A percentile compares a stretch with the other conserved stretches of the same genome.
Conservation (phyloP, 805 yeast genomes). For the Saturnispora quitensis region DNA sequence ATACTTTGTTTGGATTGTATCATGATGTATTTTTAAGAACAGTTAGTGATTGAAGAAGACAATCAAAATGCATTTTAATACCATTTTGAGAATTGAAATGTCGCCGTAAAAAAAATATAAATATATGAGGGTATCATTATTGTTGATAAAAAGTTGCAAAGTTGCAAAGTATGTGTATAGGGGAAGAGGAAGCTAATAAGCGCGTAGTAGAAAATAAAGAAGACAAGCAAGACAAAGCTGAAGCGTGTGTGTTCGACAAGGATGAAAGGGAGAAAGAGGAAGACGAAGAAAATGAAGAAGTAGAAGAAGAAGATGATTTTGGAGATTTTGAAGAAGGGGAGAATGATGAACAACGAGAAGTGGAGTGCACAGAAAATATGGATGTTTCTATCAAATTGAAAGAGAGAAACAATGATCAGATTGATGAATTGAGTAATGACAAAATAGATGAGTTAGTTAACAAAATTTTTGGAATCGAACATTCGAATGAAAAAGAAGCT, state of each 20-base stretch:
- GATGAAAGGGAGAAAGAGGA: neutral
- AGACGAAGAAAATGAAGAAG: neutral
- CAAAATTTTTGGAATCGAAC: conserved; percentile 7
- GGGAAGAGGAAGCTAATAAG: neutral
- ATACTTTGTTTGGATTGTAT: neutral
- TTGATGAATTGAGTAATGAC: conserved; percentile 2
- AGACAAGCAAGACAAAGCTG: neutral
- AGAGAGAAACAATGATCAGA: conserved; percentile 2
- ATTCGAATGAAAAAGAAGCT: neutral
- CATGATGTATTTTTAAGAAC: neutral
- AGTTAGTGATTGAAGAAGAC: neutral
- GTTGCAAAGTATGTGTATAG: neutral
- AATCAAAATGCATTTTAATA: neutral
- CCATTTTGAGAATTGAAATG: neutral
- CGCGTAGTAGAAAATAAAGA: neutral
- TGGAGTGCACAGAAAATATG: neutral
- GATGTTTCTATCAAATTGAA: neutral
- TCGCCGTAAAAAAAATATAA: neutral
- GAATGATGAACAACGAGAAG: conserved; percentile 10
- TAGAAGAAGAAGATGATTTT: conserved; percentile 16
- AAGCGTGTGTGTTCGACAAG: neutral
- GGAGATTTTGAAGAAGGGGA: conserved; percentile 20
- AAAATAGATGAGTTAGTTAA: conserved; percentile 10
- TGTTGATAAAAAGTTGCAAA: neutral
- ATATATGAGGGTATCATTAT: neutral